Conservation (phyloP, 176 grass and related monocot species). For the Triticum turgidum region DNA sequence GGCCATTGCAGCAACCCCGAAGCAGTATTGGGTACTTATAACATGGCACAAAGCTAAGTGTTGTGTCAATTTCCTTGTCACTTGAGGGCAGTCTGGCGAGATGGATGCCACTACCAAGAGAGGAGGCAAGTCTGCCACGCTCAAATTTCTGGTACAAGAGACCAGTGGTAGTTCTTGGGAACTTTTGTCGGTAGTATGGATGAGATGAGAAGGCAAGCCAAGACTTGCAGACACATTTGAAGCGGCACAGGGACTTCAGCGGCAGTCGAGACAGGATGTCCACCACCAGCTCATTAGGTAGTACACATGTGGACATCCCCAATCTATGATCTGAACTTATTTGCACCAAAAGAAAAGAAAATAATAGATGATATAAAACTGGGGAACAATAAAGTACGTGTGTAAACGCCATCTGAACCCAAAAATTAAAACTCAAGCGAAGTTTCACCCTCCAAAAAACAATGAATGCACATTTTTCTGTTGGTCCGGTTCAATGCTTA, state of each 20-base stretch:
- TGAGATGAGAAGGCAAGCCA: conserved; percentile 42
- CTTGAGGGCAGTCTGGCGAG: neutral
- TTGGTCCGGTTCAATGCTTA: neutral
- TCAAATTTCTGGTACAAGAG: conserved; percentile 3
- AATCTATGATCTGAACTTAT: neutral
- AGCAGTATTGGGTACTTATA: conserved; percentile 6
- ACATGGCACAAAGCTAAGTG: conserved; percentile 25
- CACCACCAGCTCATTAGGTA: conserved; percentile 4
- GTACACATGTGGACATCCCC: neutral
- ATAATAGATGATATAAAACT: neutral
- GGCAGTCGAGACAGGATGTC: conserved; percentile 40
- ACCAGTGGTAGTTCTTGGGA: conserved; percentile 21
- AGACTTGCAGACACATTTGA: conserved; percentile 40
- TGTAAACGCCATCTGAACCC: neutral
- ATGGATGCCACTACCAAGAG: neutral
- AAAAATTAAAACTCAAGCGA: neutral
- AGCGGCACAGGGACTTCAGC: conserved; percentile 31
- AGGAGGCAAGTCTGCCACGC: neutral
- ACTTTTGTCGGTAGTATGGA: conserved; percentile 13
- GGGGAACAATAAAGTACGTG: neutral
- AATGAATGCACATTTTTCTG: neutral
- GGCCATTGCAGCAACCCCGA: conserved; percentile 36
- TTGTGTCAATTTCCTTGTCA: neutral
- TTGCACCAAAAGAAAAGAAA: neutral
- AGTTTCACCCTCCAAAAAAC: neutral